Base-by-base conservation (phyloP, 208 protist genomes). In the Leishmania mexicana region DNA sequence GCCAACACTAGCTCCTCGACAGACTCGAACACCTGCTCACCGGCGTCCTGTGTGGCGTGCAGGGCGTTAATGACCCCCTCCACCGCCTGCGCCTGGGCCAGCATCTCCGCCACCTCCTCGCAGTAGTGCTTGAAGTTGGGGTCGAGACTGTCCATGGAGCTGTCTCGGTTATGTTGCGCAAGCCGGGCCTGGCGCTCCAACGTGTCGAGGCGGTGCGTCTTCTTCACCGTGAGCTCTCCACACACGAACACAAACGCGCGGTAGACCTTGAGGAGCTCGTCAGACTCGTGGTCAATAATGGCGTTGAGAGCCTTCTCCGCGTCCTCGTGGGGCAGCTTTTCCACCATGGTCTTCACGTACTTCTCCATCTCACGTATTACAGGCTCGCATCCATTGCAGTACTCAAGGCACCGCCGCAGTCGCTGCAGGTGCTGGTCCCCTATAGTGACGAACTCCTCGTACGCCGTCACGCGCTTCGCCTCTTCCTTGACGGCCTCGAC, bases 61-160 rank as follows among this genome's bases (percentile, higher is more conserved):
- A 97, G 87, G 10, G 91, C 90, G 77, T 92, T 93, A 78, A 96
- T 93, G 64, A 94, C 91, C n/a, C 91, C 91, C 49, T 95, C 88
- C 19, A 95, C 91, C 7, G 88, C 92, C 79, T 93, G 88, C 88
- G 92, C 89, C 83, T 95, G 91, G 72, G 87, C 88, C 54, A 92
- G 84, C 40, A 96, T 77, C 47, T 95, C 86, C 45, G 91, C 88
- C 83, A 95, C 78, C 83, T 97, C 89, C 24, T 78, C 73, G 17
- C 89, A 88, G 85, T 95, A 95, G 83, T 88, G 84, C 53, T 91
- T 87, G 80, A 92, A 85, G 78, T 97, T 95, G 40, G 94, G 94
- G 74, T 97, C 94, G 60, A 97, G 90, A 79, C 94, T 97, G 62
- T 97, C 94, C 92, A 97, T 94, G 3, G 94, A 84, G 38, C 87